These are phyloP conservation scores for Annona squamosa DNA, from an alignment of 164 flowering plant species.

Conservation along the genomic window DNA sequence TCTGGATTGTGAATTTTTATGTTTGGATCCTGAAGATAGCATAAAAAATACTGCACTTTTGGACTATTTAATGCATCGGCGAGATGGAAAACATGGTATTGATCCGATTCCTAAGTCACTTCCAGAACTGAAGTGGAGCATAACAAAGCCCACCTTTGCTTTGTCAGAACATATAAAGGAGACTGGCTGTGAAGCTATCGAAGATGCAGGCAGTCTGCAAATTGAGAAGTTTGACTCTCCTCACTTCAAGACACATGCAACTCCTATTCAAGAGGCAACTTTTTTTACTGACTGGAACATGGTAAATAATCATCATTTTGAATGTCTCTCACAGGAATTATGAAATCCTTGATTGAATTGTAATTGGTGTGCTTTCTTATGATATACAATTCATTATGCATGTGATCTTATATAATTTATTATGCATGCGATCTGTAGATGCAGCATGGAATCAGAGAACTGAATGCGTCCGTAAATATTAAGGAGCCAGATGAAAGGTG, in stretches of 20 bases:
- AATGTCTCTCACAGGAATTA: too few relatives aligned
- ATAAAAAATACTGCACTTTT: constrained; percentile 25
- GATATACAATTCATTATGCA: constrained; percentile 5
- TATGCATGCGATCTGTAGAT: constrained; percentile 26
- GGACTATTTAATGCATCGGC: constrained; percentile 18
- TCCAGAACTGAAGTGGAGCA: constrained; percentile 57
- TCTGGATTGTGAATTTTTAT: constrained; percentile 10
- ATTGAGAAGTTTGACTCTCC: background rate
- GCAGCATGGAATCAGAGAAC: constrained; percentile 21
- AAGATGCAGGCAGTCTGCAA: constrained; percentile 14
- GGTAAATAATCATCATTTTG: constrained; percentile 22
- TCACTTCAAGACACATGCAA: background rate
- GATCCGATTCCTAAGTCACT: constrained; percentile 48
- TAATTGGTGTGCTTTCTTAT: constrained; percentile 2
- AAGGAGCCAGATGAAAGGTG: constrained; percentile 40
- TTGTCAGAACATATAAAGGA: constrained; percentile 17
- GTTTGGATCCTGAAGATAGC: constrained; percentile 13
- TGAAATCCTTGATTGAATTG: background rate
- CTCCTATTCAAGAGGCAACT: constrained; percentile 15
- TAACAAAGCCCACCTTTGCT: constrained; percentile 23
- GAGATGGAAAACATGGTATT: constrained; percentile 15
- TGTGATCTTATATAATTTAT: constrained; percentile 12
- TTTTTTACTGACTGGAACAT: constrained; percentile 23
- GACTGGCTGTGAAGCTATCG: constrained; percentile 18
- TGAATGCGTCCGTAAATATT: constrained; percentile 21